Evolutionary conservation across 2,329 filamentous ascomycete species (phyloP).

Genomic region (Curvularia sp.): DNA sequence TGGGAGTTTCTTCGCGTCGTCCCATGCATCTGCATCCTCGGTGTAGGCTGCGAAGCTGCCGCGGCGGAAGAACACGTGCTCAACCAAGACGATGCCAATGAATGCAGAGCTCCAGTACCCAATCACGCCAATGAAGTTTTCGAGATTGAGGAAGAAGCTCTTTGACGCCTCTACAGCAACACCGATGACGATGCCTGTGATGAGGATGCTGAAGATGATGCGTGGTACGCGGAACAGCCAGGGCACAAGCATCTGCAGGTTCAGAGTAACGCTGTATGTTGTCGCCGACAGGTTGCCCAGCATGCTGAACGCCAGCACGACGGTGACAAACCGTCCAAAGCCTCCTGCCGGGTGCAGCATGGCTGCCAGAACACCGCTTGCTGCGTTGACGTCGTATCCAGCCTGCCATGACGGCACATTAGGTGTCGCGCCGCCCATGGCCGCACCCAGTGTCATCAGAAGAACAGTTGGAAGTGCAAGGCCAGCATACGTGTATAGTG

Average conservation of each 20-base stretch:
- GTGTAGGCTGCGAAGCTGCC: conserved; percentile 42
- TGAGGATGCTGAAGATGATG: conserved; percentile 63
- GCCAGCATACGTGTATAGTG: conserved; percentile 64
- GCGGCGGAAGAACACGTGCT: conserved; percentile 51
- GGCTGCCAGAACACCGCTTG: conserved; percentile 66
- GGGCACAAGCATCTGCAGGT: conserved; percentile 68
- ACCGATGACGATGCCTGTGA: conserved; percentile 66
- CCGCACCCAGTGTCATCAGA: conserved; percentile 68
- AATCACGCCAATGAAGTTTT: conserved; percentile 48
- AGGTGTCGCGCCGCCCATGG: conserved; percentile 66
- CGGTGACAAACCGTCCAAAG: conserved; percentile 68
- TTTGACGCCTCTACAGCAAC: conserved; percentile 63
- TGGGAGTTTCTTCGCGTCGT: conserved; percentile 50
- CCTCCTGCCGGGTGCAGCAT: conserved; percentile 66
- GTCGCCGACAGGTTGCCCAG: conserved; percentile 67
- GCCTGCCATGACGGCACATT: conserved; percentile 62
- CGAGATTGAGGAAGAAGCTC: conserved; percentile 64
- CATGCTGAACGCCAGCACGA: conserved; percentile 60
- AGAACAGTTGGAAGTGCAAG: conserved; percentile 63
- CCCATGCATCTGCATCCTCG: conserved; percentile 52
- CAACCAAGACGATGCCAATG: conserved; percentile 42
- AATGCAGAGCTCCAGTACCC: conserved; percentile 49
- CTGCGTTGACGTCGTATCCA: conserved; percentile 61
- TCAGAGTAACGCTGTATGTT: conserved; percentile 68
- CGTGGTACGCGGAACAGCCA: conserved; percentile 64